A percentile compares a stretch with the other conserved stretches of the same genome.
phyloP scores from a whole-genome alignment of 768 basidiomycete genomes.

The Tephrocybe sp. region DNA sequence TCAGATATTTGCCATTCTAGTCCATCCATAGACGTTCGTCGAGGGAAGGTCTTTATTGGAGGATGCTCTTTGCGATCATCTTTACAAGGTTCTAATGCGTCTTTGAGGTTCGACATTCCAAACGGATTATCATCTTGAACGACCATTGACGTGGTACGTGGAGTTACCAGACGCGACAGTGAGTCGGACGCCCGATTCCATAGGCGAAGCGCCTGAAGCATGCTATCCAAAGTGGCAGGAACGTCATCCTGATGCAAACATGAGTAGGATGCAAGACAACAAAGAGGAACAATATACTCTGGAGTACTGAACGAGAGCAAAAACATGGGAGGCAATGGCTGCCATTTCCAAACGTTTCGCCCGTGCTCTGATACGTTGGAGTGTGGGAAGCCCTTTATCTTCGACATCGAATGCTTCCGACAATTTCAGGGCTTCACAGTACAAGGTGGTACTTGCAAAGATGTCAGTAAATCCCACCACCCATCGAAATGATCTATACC shows the following conservation, averaged over 20 bases:
- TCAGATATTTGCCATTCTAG: slow-evolving; percentile 79
- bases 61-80: slow-evolving; percentile 11
- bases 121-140: slow-evolving; percentile 58
- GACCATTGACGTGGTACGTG: slow-evolving; percentile 20
- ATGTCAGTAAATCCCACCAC: not conserved
- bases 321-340: slow-evolving; percentile 70
- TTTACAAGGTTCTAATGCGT: slow-evolving; percentile 32
- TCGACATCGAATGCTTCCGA: slow-evolving; percentile 39
- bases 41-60: slow-evolving; percentile 27
- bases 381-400: slow-evolving; percentile 50
- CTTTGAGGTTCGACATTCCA: slow-evolving; percentile 43
- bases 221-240: slow-evolving; percentile 50
- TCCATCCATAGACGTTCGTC: slow-evolving; percentile 44
- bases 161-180: slow-evolving; percentile 56
- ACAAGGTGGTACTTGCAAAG: slow-evolving; percentile 43
- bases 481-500: slow-evolving; percentile 43
- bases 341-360: slow-evolving; percentile 64
- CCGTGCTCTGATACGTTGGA: slow-evolving; percentile 58
- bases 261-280: not conserved
- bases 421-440: slow-evolving; percentile 58
- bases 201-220: slow-evolving; percentile 71
- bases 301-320: slow-evolving; percentile 66
- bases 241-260: slow-evolving; percentile 54
- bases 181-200: slow-evolving; percentile 81
- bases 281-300: slow-evolving; percentile 41